These are phyloP conservation scores for Nidula niveotomentosa DNA, from an alignment of 1,284 basidiomycete species.

Conservation along the genomic window DNA sequence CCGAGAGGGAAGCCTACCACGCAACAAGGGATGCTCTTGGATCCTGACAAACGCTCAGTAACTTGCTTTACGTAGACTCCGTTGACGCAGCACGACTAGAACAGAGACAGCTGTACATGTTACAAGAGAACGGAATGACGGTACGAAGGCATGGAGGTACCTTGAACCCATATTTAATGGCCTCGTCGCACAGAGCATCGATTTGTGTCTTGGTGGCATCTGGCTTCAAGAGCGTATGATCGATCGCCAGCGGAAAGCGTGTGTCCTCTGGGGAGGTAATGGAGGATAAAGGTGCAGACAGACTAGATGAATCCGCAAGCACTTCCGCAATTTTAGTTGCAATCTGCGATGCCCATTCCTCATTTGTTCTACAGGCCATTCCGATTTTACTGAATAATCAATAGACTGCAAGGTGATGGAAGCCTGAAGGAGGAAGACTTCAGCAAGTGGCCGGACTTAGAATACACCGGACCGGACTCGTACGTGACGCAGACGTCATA, in stretches of 20 bases:
- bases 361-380: slow-evolving; percentile 22
- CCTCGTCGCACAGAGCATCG: slow-evolving; percentile 43
- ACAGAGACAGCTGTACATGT: not conserved
- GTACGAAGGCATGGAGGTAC: slow-evolving; percentile 14
- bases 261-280: slow-evolving; percentile 20
- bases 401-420: too few relatives aligned
- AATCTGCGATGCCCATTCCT: slow-evolving; percentile 32
- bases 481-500: too few relatives aligned
- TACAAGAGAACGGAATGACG: not conserved
- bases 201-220: slow-evolving; percentile 43
- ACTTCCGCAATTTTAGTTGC: slow-evolving; percentile 25
- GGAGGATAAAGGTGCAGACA: slow-evolving; percentile 16
- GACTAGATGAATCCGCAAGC: slow-evolving; percentile 9
- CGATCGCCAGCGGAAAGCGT: slow-evolving; percentile 33
- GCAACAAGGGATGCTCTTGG: slow-evolving; percentile 36
- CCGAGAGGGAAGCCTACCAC: slow-evolving; percentile 50
- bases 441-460: too few relatives aligned
- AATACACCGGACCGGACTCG: too few relatives aligned
- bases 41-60: slow-evolving; percentile 31
- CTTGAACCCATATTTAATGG: slow-evolving; percentile 45
- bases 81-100: slow-evolving; percentile 49
- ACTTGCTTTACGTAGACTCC: slow-evolving; percentile 40
- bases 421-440: too few relatives aligned
- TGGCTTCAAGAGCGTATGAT: slow-evolving; percentile 47
- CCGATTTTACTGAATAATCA: too few relatives aligned